Evolutionary conservation across 805 yeast genomes (phyloP), one percentile per base, ranked within the genome.

Genomic region (Starmerella stigmatis): DNA sequence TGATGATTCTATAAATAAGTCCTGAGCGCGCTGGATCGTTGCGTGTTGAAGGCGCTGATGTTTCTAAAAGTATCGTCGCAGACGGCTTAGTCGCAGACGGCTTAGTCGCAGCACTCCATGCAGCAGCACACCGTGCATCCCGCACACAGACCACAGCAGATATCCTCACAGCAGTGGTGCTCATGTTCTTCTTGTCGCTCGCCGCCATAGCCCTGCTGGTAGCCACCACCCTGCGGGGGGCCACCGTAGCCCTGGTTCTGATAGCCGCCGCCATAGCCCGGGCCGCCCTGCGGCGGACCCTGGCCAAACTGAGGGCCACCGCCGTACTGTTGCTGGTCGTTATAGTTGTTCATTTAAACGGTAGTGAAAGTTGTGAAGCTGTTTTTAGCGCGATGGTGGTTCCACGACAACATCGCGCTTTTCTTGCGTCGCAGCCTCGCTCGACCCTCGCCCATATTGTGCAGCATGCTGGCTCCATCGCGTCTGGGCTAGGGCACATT

Each of bases 111-210:
- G 44, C 55, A 52, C 48, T 54, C 58, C 33, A 61, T 53, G 50
- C 64, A 61, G 49, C 59, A 51, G 46, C 65, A 61, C 41, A 61
- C 55, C 26, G 63, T 51, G 33, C 60, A 45, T 35, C 62, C 64
- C 26, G 64, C 64, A 29, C 64, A 61, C n/a, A 57, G 47, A 12
- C 65, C 64, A 35, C 64, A 60, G 54, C 64, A 61, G 46, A 61
- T 57, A 29, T 54, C 58, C 40, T 41, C 54, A 46, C 55, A 52
- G 41, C 55, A 46, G 29, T 49, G 41, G 23, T 31, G 36, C 32
- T 31, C 48, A n/a, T n/a, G n/a, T 17, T 28, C 44, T 3, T 43
- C 33, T 19, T 32, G 42, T 13, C 23, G 45, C 15, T 30, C 38
- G 10, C 19, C 26, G 20, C 32, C 19, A 15, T 19, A 34, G 19